Percentiles rank a stretch among this genome's conserved stretches.
These are phyloP conservation scores for Penicillium sp. DNA, from an alignment of 2,329 filamentous ascomycete species.

Conservation along the genomic window DNA sequence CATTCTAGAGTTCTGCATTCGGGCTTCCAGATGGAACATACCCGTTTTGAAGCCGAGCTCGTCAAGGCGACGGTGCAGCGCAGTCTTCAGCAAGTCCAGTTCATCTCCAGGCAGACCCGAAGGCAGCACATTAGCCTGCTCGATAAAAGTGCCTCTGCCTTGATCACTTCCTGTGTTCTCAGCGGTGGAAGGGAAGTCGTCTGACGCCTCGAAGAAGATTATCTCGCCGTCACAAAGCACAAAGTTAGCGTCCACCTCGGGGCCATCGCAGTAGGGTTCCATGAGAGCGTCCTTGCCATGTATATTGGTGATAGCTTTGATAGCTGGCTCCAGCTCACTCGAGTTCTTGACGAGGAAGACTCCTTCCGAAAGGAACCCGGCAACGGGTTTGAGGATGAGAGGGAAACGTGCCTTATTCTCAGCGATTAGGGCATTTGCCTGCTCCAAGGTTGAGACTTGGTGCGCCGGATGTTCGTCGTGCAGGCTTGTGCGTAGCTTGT, in stretches of 20 bases:
- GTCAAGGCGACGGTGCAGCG: conserved; percentile 20
- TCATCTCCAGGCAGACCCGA: conserved; percentile 21
- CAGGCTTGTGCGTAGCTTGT: conserved; percentile 29
- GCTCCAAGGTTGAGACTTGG: conserved; percentile 12
- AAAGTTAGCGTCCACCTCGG: conserved; percentile 43
- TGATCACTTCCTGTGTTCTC: conserved; percentile 16
- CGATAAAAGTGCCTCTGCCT: conserved; percentile 17
- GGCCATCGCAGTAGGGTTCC: conserved; percentile 39
- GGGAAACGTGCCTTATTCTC: conserved; percentile 20
- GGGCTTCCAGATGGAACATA: conserved; percentile 28
- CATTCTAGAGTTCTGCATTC: conserved; percentile 21
- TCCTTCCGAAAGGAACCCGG: conserved; percentile 30
- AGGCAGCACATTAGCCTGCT: conserved; percentile 19
- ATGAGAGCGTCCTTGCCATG: conserved; percentile 29
- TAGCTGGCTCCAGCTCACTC: conserved; percentile 24
- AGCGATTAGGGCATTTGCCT: background rate
- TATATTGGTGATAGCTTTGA: conserved; percentile 16
- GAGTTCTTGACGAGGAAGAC: conserved; percentile 30
- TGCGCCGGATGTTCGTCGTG: conserved; percentile 17
- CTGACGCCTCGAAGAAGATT: conserved; percentile 38
- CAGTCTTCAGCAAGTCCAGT: conserved; percentile 12
- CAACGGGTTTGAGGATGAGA: conserved; percentile 36
- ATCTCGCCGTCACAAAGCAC: conserved; percentile 37
- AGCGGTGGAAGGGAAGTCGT: conserved; percentile 35
- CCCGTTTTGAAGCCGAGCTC: conserved; percentile 22